A percentile compares a stretch with the other conserved stretches of the same genome.
These are phyloP conservation scores for Phanerochaete carnosa DNA, from an alignment of 768 basidiomycete species.

Conservation along the genomic window DNA sequence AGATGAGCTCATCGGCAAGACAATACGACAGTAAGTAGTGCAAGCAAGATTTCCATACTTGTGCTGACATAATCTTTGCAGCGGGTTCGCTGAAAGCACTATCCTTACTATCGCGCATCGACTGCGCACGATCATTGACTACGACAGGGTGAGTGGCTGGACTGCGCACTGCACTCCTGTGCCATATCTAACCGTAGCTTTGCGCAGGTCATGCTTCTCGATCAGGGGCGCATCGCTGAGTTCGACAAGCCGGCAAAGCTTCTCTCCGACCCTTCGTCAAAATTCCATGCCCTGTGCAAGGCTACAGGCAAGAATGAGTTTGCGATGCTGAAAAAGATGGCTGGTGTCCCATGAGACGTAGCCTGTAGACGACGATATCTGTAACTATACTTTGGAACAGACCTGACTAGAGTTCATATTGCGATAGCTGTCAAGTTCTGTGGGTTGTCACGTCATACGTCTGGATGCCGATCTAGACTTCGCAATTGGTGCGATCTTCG, in stretches of 20 bases:
- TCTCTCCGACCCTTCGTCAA: slow-evolving; percentile 53
- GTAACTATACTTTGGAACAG: background rate
- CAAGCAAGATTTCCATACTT: slow-evolving; percentile 33
- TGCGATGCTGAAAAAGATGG: slow-evolving; percentile 63
- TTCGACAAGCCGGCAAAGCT: slow-evolving; percentile 64
- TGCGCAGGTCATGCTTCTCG: slow-evolving; percentile 70
- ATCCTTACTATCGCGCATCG: slow-evolving; percentile 84
- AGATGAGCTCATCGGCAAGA: slow-evolving; percentile 81
- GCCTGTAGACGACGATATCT: background rate
- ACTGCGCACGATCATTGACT: slow-evolving; percentile 77
- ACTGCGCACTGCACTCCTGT: background rate
- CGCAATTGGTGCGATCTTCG: background rate
- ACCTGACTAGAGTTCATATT: too few species aligned
- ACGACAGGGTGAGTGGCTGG: slow-evolving; percentile 61
- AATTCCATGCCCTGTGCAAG: slow-evolving; percentile 66
- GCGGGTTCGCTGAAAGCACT: slow-evolving; percentile 77
- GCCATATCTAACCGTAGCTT: background rate
- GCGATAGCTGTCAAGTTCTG: too few species aligned
- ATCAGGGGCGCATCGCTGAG: slow-evolving; percentile 75
- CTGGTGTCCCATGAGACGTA: slow-evolving; percentile 29
- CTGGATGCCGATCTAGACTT: too few species aligned
- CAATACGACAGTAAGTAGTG: slow-evolving; percentile 77
- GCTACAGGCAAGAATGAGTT: slow-evolving; percentile 75
- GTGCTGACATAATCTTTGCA: slow-evolving; percentile 22
- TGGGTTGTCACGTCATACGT: too few species aligned